These are phyloP conservation scores for Grammothele lineata DNA, from an alignment of 768 basidiomycete genomes.

Conservation along the genomic window DNA sequence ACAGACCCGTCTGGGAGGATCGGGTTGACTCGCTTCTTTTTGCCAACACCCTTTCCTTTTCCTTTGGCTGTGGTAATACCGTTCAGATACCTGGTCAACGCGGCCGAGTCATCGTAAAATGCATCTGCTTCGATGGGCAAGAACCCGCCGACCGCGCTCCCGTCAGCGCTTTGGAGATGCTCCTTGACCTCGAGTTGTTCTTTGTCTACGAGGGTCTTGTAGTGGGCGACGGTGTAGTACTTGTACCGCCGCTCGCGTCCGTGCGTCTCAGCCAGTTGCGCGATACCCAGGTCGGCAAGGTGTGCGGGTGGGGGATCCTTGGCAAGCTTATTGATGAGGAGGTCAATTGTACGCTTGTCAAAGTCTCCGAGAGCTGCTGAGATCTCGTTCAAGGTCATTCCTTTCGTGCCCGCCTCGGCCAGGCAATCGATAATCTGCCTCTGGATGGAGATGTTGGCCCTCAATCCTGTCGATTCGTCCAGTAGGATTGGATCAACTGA, in stretches of 20 bases:
- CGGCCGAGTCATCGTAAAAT: constrained; percentile 51
- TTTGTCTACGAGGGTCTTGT: constrained; percentile 53
- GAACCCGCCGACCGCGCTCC: constrained; percentile 54
- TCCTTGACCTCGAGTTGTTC: constrained; percentile 56
- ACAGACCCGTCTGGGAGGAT: constrained; percentile 45
- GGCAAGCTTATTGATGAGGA: constrained; percentile 68
- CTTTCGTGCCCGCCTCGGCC: constrained; percentile 59
- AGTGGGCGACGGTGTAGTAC: constrained; percentile 74
- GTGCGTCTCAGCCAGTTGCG: constrained; percentile 72
- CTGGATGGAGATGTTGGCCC: constrained; percentile 66
- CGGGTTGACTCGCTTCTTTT: constrained; percentile 38
- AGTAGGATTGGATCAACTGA: too few species aligned
- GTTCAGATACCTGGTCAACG: constrained; percentile 46
- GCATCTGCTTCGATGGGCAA: constrained; percentile 33
- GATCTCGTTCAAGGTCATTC: constrained; percentile 72
- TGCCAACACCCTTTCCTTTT: constrained; percentile 21
- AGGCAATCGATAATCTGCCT: constrained; percentile 75
- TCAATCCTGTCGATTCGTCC: constrained; percentile 28
- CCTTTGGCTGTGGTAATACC: constrained; percentile 32
- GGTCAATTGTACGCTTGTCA: constrained; percentile 79
- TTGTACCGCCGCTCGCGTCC: constrained; percentile 86
- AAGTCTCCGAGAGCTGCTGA: constrained; percentile 60
- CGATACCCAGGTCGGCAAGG: constrained; percentile 65
- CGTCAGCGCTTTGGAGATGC: constrained; percentile 35
- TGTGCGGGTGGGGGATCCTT: constrained; percentile 63